A percentile compares a stretch with the other conserved stretches of the same genome.
These are phyloP conservation scores for Turnera subulata DNA, from an alignment of 345 rosid species.

Conservation along the genomic window DNA sequence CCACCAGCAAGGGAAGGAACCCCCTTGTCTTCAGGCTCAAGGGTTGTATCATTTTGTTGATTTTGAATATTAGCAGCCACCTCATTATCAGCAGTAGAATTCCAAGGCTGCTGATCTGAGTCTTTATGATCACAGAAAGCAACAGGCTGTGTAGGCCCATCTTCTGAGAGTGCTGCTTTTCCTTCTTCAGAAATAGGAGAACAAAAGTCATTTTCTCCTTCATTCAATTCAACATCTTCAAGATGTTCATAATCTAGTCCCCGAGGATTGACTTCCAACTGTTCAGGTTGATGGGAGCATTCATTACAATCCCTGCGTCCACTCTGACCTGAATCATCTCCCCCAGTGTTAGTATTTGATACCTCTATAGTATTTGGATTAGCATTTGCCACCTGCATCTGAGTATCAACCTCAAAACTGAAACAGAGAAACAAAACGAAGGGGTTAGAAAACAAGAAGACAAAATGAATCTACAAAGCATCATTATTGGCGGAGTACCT, in stretches of 20 bases:
- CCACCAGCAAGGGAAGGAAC: constrained; percentile 17
- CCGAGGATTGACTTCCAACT: constrained; percentile 22
- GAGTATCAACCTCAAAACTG: constrained; percentile 66
- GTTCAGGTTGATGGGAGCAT: constrained; percentile 24
- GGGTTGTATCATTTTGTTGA: constrained; percentile 34
- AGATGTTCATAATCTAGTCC: constrained; percentile 27
- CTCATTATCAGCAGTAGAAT: constrained; percentile 25
- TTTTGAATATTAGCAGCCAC: constrained; percentile 15
- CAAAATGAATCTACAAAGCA: constrained; percentile 13
- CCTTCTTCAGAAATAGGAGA: constrained; percentile 19
- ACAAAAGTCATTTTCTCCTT: constrained; percentile 16
- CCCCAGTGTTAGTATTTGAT: constrained; percentile 12
- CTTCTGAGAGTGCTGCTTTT: constrained; percentile 14
- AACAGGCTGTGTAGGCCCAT: constrained; percentile 19
- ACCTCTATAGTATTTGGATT: constrained; percentile 28
- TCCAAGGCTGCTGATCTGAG: constrained; percentile 22
- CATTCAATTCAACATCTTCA: constrained; percentile 22
- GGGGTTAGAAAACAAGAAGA: constrained; percentile 2
- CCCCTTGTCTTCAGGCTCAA: constrained; percentile 19
- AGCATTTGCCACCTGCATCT: constrained; percentile 32
- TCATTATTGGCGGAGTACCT: constrained; percentile 42
- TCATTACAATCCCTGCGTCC: constrained; percentile 27
- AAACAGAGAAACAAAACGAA: constrained; percentile 16
- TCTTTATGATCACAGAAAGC: constrained; percentile 17
- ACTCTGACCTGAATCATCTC: constrained; percentile 23